Conservation (phyloP, 371 early-diverging fungal genomes). For the Mucor racemosus region DNA sequence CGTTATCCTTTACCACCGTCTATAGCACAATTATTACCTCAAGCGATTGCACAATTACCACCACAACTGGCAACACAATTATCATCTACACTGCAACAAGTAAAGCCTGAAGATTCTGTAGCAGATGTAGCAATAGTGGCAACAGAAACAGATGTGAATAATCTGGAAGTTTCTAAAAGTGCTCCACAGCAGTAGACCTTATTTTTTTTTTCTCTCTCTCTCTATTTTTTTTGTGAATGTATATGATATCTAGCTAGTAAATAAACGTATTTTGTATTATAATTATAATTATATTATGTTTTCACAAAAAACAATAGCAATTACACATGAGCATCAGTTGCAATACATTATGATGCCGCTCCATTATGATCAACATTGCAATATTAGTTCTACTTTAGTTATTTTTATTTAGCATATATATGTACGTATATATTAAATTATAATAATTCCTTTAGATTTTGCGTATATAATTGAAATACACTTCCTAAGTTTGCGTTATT, state of each 20-base stretch:
- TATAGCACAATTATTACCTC: conserved; percentile 47
- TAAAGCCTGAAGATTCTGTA: neutral
- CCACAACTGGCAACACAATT: conserved; percentile 50
- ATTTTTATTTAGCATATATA: no score
- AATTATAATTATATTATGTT: neutral
- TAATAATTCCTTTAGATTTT: no score
- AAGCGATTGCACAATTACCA: conserved; percentile 53
- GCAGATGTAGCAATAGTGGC: neutral
- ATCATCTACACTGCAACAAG: conserved; percentile 33
- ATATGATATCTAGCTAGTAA: conserved; percentile 4
- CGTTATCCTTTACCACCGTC: conserved; percentile 50
- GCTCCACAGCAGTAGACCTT: neutral
- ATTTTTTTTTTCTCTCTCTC: no score
- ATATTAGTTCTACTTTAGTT: no score
- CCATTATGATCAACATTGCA: no score
- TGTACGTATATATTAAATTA: no score
- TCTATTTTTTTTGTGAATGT: neutral
- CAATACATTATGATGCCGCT: no score
- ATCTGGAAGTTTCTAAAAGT: neutral
- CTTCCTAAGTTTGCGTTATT: no score
- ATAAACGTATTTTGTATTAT: neutral
- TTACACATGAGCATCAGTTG: no score
- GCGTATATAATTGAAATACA: no score
- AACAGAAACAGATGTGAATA: neutral
- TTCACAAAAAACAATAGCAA: no score